Evolutionary conservation across 129 eudicot species (phyloP).

Genomic region (Escallonia herrerae): DNA sequence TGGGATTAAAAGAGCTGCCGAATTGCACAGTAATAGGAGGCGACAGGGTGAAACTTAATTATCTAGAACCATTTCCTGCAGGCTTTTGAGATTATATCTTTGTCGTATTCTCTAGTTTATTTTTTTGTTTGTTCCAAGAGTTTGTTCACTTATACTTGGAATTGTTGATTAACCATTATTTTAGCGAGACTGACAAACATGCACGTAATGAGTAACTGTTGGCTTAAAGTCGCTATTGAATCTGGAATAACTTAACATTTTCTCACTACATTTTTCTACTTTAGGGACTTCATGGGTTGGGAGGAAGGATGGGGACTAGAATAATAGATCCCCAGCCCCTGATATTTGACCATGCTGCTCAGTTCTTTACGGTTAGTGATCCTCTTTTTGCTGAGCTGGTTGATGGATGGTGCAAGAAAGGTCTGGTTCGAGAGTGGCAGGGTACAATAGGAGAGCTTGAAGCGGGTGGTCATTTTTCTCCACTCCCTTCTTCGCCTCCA

Average conservation of each 20-base stretch:
- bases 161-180: neutral
- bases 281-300: constrained; percentile 94
- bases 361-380: constrained; percentile 81
- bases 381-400: constrained; percentile 67
- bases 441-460: constrained; percentile 82
- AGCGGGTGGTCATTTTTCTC: constrained; percentile 62
- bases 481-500: constrained; percentile 51
- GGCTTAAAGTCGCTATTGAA: neutral
- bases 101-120: no score
- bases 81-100: no score
- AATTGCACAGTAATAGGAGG: no score
- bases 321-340: constrained; percentile 50
- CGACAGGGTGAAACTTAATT: no score
- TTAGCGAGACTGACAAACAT: neutral
- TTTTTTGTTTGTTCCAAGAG: no score
- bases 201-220: neutral
- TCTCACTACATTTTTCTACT: constrained; percentile 14
- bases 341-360: constrained; percentile 92
- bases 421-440: constrained; percentile 62
- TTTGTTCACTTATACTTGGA: no score
- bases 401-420: constrained; percentile 60
- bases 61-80: no score
- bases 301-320: constrained; percentile 99
- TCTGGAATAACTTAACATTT: neutral
- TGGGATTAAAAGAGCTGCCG: no score